A percentile compares a stretch with the other conserved stretches of the same genome.
Conservation (phyloP, 805 yeast species). For the Lachancea waltii region DNA sequence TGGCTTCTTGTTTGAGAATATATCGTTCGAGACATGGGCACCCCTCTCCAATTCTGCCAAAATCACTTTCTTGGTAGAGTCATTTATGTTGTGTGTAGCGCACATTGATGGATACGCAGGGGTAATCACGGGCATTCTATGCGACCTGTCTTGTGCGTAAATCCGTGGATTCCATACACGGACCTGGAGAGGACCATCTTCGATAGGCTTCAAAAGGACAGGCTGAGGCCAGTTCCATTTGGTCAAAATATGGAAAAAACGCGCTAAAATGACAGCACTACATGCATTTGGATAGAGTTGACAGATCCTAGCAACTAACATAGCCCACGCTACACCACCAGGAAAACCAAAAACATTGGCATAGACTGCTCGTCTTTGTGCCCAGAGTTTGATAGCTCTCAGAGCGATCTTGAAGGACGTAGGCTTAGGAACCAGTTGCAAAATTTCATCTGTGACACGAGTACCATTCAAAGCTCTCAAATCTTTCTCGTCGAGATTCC, state of each 20-base stretch:
- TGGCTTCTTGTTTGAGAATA: slow-evolving; percentile 50
- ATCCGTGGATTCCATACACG: slow-evolving; percentile 94
- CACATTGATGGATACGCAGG: slow-evolving; percentile 84
- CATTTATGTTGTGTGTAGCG: slow-evolving; percentile 92
- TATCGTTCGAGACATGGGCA: slow-evolving; percentile 58
- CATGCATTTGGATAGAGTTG: slow-evolving; percentile 95
- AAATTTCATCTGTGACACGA: slow-evolving; percentile 91
- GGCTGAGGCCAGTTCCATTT: slow-evolving; percentile 99
- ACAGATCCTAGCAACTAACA: slow-evolving; percentile 96
- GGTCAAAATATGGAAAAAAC: slow-evolving; percentile 77
- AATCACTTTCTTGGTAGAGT: slow-evolving; percentile 79
- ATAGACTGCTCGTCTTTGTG: slow-evolving; percentile 87
- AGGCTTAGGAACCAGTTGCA: slow-evolving; percentile 84
- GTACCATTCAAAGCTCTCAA: slow-evolving; percentile 90
- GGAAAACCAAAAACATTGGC: slow-evolving; percentile 96
- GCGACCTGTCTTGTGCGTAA: slow-evolving; percentile 83
- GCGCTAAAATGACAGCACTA: slow-evolving; percentile 82
- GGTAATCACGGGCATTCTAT: slow-evolving; percentile 95
- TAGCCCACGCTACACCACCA: slow-evolving; percentile 99
- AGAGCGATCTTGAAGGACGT: slow-evolving; percentile 88
- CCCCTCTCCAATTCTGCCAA: slow-evolving; percentile 78
- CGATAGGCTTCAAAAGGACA: slow-evolving; percentile 83
- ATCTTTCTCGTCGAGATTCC: slow-evolving; percentile 88
- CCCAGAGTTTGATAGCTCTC: slow-evolving; percentile 94
- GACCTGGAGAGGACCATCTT: slow-evolving; percentile 94